Evolutionary conservation across 805 yeast species (phyloP), one percentile per base, ranked within the genome.

Genomic region (Cyberlindnera amylophila): DNA sequence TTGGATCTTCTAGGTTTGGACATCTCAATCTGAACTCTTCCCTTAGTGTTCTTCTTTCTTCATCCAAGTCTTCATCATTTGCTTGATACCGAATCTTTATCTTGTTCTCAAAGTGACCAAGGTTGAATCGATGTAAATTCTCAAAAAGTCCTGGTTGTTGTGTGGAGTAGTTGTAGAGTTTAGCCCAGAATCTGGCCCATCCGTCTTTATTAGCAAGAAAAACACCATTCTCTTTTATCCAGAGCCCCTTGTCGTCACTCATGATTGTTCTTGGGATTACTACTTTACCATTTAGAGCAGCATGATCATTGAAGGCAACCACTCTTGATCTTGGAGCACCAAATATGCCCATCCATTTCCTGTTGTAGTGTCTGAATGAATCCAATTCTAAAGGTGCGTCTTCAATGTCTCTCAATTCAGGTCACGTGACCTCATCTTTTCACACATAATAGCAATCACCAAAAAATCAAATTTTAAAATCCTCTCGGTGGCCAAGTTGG

Each of bases 401-500:
- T 30, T 30, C 32, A 30, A 30, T 30, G 18, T 30, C 32, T n/a
- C n/a, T n/a, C n/a, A n/a, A n/a, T n/a, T n/a, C n/a, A n/a, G n/a
- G 24, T 21, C 24, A 21, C 24, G 24, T 21, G 24, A 21, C 24
- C n/a, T n/a, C 24, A 21, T 9, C 24, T 6, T 6, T 9, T 21
- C 9, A 21, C 24, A 21, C 24, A 21, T 6, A 6, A 9, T 21
- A 21, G 30, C 10, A 27, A 12, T 27, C 14, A 27, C 5, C 5
- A 12, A 5, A 27, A 7, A 27, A 7, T 13, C 13, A 27, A 13
- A 13, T 27, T 27, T 12, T 12, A 12, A 27, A 8, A 7, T 27
- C 43, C 69, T 66, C 69, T 63, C 63, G 69, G 68, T 65, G 57
- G 70, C 69, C 69, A 63, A 65, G 69, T 65, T 65, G 70, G 70